Evolutionary conservation across 2,329 filamentous ascomycete genomes (phyloP), one percentile per base, ranked within the genome.

Genomic region (Cephalotrichum gorgonifer): DNA sequence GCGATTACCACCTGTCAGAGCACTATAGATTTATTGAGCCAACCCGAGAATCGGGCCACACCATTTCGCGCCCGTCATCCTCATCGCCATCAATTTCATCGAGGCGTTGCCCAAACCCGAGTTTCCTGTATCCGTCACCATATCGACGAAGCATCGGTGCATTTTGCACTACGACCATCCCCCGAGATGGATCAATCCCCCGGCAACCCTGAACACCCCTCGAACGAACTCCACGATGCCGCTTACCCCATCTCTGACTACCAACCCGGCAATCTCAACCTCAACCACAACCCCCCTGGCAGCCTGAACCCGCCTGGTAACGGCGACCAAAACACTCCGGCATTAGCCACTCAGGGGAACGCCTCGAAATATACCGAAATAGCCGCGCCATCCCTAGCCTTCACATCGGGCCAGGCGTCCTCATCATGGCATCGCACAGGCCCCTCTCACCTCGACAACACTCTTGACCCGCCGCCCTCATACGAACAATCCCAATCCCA

Each of bases 221-320:
- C 52, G 30, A 48, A 53, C 44, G 41, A 50, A 17, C 48, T 53
- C 35, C 47, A 45, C 31, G 47, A 51, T 30, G 52, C 52, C 23
- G 52, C 52, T n/a, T 53, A 53, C 31, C 52, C 52, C 14, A 44
- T 51, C 31, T 49, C 48, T 44, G 52, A 53, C 35, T 49, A 48
- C 46, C 46, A 48, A 9, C 46, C 46, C 35, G 15, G 22, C 20
- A 48, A 48, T 20, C 39, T 48, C 17, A 31, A 26, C 26, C 31
- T 15, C 14, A 30, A 27, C 27, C 28, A 20, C 2, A 30, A 33
- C 44, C 4, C 17, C 11, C 23, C 5, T n/a, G n/a, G n/a, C n/a
- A n/a, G n/a, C n/a, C n/a, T n/a, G n/a, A n/a, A n/a, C n/a, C n/a
- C n/a, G n/a, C n/a, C n/a, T n/a, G n/a, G n/a, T n/a, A 22, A 22